Conservation (phyloP, 306 rosid genomes). For the Casuarina glauca region DNA sequence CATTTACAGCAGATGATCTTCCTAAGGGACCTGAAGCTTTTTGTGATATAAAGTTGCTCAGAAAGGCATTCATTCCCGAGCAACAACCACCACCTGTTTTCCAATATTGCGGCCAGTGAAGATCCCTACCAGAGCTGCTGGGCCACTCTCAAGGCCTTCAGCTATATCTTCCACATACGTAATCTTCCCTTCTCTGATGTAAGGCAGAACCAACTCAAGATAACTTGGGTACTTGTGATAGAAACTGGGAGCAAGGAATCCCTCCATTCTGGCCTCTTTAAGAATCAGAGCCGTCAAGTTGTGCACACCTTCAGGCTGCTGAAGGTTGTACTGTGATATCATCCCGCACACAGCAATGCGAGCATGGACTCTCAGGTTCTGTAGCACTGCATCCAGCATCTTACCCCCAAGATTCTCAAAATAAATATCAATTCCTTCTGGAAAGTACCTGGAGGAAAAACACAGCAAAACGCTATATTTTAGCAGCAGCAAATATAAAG, state of each 20-base stretch:
- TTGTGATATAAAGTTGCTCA: not conserved
- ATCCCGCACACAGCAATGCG: conserved; percentile 38
- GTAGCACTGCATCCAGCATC: conserved; percentile 39
- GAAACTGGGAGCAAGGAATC: conserved; percentile 12
- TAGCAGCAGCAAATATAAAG: no score
- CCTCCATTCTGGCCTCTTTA: conserved; percentile 29
- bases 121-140: conserved; percentile 36
- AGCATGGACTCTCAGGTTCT: conserved; percentile 29
- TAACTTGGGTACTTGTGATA: conserved; percentile 23
- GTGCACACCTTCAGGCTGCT: conserved; percentile 32
- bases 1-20: no score
- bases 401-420: conserved; percentile 40
- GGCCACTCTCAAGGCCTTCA: not conserved
- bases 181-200: conserved; percentile 30
- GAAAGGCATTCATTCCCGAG: conserved; percentile 3
- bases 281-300: conserved; percentile 5
- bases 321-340: conserved; percentile 48
- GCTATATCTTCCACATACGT: not conserved
- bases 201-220: conserved; percentile 27
- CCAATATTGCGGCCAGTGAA: conserved; percentile 39
- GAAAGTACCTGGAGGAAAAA: conserved; percentile 15
- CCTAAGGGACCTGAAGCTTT: not conserved
- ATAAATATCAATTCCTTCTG: conserved; percentile 28
- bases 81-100: conserved; percentile 33
- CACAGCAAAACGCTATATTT: no score